A percentile compares a stretch with the other conserved stretches of the same genome.
Evolutionary conservation across 306 rosid genomes (phyloP).

Genomic region (Psophocarpus tetragonolobus): DNA sequence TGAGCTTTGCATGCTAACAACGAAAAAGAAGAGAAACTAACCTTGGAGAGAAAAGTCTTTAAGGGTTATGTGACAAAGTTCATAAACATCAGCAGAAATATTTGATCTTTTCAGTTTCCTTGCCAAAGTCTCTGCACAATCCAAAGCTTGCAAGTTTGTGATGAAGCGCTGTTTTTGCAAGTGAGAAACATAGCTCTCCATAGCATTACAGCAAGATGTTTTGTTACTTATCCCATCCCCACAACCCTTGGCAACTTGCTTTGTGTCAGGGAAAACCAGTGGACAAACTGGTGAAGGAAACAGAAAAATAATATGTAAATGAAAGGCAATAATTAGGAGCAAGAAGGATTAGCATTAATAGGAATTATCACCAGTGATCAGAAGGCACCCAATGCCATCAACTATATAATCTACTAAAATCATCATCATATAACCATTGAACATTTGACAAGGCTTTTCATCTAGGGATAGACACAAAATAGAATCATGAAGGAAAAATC

Average conservation of each 20-base stretch:
- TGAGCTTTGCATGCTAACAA: slow-evolving; percentile 2
- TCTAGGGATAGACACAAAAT: neutral
- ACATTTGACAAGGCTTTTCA: neutral
- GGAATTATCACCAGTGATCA: slow-evolving; percentile 9
- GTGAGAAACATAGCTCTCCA: slow-evolving; percentile 88
- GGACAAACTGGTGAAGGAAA: slow-evolving; percentile 69
- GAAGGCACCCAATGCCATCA: neutral
- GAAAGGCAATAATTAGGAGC: slow-evolving; percentile 6
- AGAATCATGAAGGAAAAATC: neutral
- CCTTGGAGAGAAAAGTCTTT: slow-evolving; percentile 98
- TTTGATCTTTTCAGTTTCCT: slow-evolving; percentile 65
- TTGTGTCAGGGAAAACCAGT: slow-evolving; percentile 71
- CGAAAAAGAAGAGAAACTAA: slow-evolving; percentile 37
- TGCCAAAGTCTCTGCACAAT: slow-evolving; percentile 87
- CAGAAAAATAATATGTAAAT: slow-evolving; percentile 17
- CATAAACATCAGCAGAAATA: slow-evolving; percentile 65
- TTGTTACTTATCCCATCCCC: slow-evolving; percentile 65
- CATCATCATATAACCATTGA: neutral
- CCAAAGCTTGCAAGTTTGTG: slow-evolving; percentile 94
- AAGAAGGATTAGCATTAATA: slow-evolving; percentile 29
- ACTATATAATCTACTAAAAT: neutral
- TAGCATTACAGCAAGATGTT: slow-evolving; percentile 74
- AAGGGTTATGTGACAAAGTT: slow-evolving; percentile 85
- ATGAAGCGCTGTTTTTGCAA: slow-evolving; percentile 95
- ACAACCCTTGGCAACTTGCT: slow-evolving; percentile 65